These are phyloP conservation scores for Globisporangium orthogonon DNA, from an alignment of 352 stramenopile species.

Conservation along the genomic window DNA sequence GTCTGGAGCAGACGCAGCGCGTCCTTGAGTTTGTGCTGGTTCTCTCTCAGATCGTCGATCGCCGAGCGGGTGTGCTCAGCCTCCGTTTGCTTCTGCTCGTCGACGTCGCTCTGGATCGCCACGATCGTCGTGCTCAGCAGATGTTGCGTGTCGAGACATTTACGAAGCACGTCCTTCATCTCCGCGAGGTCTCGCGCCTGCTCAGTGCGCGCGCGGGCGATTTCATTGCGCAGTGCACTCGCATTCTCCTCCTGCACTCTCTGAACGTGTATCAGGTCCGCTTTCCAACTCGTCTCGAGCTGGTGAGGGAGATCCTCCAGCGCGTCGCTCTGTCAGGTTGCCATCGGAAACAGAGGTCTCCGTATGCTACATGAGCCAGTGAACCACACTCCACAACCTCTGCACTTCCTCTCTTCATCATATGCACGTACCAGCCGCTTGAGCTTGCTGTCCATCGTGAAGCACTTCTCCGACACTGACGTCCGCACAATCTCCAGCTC, in stretches of 20 bases:
- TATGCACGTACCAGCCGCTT: conserved; percentile 27
- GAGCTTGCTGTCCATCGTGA: conserved; percentile 37
- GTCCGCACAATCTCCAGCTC: conserved; percentile 47
- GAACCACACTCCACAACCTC: neutral
- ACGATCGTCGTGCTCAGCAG: conserved; percentile 52
- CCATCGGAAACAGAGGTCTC: neutral
- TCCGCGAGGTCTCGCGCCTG: conserved; percentile 19
- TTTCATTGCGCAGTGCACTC: conserved; percentile 19
- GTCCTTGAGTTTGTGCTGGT: conserved; percentile 36
- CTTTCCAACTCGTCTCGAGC: conserved; percentile 17
- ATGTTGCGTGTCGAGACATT: conserved; percentile 56
- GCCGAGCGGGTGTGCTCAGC: neutral
- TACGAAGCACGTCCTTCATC: conserved; percentile 36
- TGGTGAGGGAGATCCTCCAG: conserved; percentile 22
- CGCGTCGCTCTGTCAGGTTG: conserved; percentile 16
- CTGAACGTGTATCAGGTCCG: conserved; percentile 6
- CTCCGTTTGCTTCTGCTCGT: conserved; percentile 21
- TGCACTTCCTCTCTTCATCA: too few relatives aligned
- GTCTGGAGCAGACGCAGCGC: conserved; percentile 39
- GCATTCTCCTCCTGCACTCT: conserved; percentile 3
- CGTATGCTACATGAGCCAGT: too few relatives aligned
- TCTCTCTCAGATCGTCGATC: conserved; percentile 43
- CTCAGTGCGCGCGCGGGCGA: neutral
- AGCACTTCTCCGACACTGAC: conserved; percentile 51
- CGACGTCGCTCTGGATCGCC: conserved; percentile 43